Base-by-base conservation (phyloP, 176 grass and related monocot species). In the Thalia dealbata region DNA sequence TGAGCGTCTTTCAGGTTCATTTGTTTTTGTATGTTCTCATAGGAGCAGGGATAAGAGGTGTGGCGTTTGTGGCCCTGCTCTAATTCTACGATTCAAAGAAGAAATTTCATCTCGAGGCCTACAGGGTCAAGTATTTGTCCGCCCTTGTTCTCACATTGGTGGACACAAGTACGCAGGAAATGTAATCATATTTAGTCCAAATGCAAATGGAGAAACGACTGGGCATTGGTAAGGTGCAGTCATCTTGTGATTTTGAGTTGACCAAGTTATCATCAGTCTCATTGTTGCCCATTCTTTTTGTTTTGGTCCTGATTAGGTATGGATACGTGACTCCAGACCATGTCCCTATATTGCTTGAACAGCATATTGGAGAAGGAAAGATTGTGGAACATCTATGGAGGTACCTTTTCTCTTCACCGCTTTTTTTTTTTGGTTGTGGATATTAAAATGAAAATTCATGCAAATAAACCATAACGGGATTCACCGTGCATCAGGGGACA, bases 161-260 rank as follows among this genome's bases (percentile, higher is more conserved):
- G 76, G 76, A 24, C 76, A 78, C 38, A 78, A 78, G 54, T 78
- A 71, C 28, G 76, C 76, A 52, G 76, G 76, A 78, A 78, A 78
- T 46, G 66, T 71, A 6, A 78, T 78, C n/a, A 71, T 78, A 70
- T 78, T 78, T 45, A 71, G 76, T 38, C 61, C 61, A 29, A 78
- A 58, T 67, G 42, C 45, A 50, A 78, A 25, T 78, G 76, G 67
- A 70, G 52, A 46, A 78, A 38, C 70, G 18, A 61, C 65, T 30
- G 76, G 76, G 14, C 76, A 78, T 70, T 78, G 76, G 76, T 78
- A 78, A 29, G 50, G 15, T 12, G 29, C 52, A 59, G 3, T 41
- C 42, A 58, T 52, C 1, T 27, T 12, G 19, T 62, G 64, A 27
- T 24, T 43, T 43, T 25, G 38, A 75, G 41, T 45, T 63, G n/a